Evolutionary conservation across 768 basidiomycete genomes (phyloP).

Genomic region (Lactarius hatsudake): DNA sequence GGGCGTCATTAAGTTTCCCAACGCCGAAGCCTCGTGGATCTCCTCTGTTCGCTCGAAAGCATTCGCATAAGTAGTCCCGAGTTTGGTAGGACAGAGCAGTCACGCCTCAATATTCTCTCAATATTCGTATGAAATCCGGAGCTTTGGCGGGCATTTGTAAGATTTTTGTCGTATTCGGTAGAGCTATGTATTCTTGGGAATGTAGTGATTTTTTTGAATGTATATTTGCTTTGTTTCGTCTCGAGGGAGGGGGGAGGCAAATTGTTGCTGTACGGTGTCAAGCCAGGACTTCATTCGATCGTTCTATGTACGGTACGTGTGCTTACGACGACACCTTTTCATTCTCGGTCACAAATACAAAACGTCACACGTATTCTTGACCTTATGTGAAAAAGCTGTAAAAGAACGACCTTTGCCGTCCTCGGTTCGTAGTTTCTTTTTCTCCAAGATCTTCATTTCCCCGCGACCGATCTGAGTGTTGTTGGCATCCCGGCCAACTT

Average conservation of each 20-base stretch:
- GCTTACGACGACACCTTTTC: background rate
- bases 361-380: too few species aligned
- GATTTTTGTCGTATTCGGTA: background rate
- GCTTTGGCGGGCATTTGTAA: background rate
- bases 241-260: background rate
- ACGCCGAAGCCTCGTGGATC: conserved; percentile 17
- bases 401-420: too few species aligned
- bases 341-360: too few species aligned
- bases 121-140: background rate
- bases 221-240: background rate
- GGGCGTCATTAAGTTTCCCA: background rate
- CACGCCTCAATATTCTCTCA: background rate
- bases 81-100: background rate
- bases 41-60: conserved; percentile 7
- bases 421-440: too few species aligned
- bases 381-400: too few species aligned
- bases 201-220: background rate
- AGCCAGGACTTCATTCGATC: background rate
- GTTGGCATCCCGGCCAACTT: too few species aligned
- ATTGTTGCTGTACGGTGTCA: background rate
- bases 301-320: background rate
- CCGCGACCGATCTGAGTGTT: too few species aligned
- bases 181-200: background rate
- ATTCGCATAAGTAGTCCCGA: conserved; percentile 9
- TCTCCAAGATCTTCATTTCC: too few species aligned